Percentiles rank a stretch among this genome's conserved stretches.
Conservation (phyloP, 2,329 filamentous ascomycete species). For the Fusarium sp. region DNA sequence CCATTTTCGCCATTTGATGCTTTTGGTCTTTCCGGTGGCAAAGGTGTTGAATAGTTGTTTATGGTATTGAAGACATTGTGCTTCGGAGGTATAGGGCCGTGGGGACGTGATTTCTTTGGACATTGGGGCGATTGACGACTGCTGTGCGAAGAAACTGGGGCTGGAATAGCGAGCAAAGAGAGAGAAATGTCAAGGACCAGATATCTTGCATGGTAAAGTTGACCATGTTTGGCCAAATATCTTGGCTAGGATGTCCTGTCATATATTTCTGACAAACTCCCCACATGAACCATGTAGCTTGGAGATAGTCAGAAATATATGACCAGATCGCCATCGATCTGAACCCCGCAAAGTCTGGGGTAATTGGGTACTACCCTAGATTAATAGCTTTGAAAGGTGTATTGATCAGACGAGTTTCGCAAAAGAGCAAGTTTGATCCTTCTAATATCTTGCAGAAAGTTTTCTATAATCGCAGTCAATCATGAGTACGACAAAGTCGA, state of each 20-base stretch:
- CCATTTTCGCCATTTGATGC: slow-evolving; percentile 54
- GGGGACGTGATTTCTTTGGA: not conserved
- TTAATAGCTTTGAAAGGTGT: fast-evolving
- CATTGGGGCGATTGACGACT: not conserved
- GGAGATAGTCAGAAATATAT: not conserved
- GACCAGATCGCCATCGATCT: not conserved
- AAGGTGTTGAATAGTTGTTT: not conserved
- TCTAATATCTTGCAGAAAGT: not conserved
- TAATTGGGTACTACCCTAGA: fast-evolving
- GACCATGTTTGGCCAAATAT: not conserved
- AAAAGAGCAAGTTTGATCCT: fast-evolving
- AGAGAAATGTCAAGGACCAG: not conserved
- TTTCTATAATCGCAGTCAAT: too few relatives aligned
- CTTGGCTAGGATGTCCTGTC: not conserved
- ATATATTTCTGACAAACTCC: not conserved
- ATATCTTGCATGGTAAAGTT: not conserved
- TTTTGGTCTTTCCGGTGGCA: slow-evolving; percentile 48
- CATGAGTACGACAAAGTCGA: fast-evolving
- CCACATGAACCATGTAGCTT: not conserved
- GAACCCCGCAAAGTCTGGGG: not conserved
- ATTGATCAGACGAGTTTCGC: too few relatives aligned
- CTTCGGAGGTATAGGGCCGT: not conserved
- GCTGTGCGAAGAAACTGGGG: not conserved
- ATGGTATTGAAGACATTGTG: not conserved
- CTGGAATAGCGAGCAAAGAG: not conserved